Evolutionary conservation across 768 basidiomycete species (phyloP), one percentile per base, ranked within the genome.

Genomic region (Goffeauzyma gilvescens): DNA sequence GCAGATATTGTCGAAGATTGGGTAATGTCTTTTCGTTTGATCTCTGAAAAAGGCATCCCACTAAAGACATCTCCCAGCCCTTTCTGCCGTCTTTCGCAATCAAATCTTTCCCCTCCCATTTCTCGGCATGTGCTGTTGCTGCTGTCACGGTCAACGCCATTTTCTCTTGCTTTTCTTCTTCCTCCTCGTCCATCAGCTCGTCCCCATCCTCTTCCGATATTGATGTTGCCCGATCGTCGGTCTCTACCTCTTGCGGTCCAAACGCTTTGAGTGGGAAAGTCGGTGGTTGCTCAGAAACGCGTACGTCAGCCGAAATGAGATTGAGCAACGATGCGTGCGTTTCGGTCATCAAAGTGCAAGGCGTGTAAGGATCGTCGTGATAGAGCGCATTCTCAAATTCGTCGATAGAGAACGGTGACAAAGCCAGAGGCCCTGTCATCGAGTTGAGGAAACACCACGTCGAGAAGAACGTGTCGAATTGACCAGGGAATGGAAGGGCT

Each of bases 361-460:
- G 72, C 5, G 52, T 47, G 12, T 38, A 50, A 3, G 75, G 69
- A 41, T 90, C 81, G 23, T 73, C 69, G 64, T 96, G 90, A 37
- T 78, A 77, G 23, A 96, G 68, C 0, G 87, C 79, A 45, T 76
- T 73, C 57, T 87, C 86, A 59, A 80, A 82, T 57, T 96, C 90
- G 61, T 98, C 93, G 54, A 98, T 68, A 0, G 87, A 79, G 60
- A 95, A 82, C 10, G 77, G 68, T 10, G 89, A 89, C 14, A 98
- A 65, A 48, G 81, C 78, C 13, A 96, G 69, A 1, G 89, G 79
- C 71, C 80, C 78, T 5, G 90, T 93, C 63, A 89, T 89, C 40
- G 86, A 79, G 41, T 83, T 79, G 42, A 96, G 64, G 63, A 90
- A 90, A 64, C 84, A 87, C 89, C 89, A 98, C 7, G 75, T 68